Conservation (phyloP, 129 eudicot species). For the Pulicaria dysenterica region DNA sequence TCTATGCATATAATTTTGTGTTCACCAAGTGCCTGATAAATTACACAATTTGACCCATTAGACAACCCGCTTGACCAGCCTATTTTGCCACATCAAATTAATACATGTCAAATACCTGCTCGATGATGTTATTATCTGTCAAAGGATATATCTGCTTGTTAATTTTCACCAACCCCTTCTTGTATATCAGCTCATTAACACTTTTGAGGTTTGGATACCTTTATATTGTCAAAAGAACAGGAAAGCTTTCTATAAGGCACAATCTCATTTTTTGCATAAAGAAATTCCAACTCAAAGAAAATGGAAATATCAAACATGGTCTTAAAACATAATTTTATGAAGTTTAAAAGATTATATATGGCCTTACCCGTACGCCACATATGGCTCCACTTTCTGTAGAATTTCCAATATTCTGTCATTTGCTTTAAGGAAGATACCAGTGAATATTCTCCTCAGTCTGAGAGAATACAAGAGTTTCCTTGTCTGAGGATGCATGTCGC, state of each 20-base stretch:
- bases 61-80: background rate
- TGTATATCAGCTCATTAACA: conserved; percentile 79
- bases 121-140: conserved; percentile 77
- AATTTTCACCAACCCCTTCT: conserved; percentile 68
- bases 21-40: conserved; percentile 61
- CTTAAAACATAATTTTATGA: background rate
- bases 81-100: background rate
- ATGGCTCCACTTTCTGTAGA: conserved; percentile 83
- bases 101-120: conserved; percentile 54
- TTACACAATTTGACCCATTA: background rate
- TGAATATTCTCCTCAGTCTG: conserved; percentile 62
- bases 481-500: conserved; percentile 73
- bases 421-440: conserved; percentile 82
- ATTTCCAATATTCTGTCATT: conserved; percentile 55
- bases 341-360: background rate
- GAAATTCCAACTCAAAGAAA: background rate
- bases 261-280: no score
- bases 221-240: background rate
- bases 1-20: conserved; percentile 70
- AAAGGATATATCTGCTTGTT: conserved; percentile 65
- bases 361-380: conserved; percentile 79
- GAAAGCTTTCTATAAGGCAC: background rate
- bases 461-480: conserved; percentile 71
- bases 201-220: conserved; percentile 84
- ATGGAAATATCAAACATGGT: background rate